phyloP scores from a whole-genome alignment of 306 rosid species.

The Fragaria vesca region DNA sequence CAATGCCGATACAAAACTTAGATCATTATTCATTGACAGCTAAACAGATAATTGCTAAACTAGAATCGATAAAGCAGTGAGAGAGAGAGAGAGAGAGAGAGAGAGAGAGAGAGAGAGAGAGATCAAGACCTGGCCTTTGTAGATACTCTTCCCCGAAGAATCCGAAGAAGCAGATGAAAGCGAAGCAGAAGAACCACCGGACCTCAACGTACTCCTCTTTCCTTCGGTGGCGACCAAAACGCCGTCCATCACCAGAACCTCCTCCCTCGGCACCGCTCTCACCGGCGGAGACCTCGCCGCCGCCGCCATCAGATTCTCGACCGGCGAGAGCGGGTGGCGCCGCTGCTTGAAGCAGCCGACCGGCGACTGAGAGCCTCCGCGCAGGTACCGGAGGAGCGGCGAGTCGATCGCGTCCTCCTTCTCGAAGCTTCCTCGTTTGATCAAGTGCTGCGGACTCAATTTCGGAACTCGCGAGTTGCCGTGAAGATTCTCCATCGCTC shows the following conservation, averaged over 20 bases:
- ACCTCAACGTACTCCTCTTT: slow-evolving; percentile 41
- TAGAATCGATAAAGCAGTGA: neutral
- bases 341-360: slow-evolving; percentile 22
- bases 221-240: slow-evolving; percentile 39
- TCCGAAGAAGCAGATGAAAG: slow-evolving; percentile 32
- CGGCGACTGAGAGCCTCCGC: slow-evolving; percentile 25
- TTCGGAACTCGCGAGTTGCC: neutral
- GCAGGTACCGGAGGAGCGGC: slow-evolving; percentile 43
- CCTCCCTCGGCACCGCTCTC: slow-evolving; percentile 51
- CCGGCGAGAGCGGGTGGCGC: slow-evolving; percentile 41
- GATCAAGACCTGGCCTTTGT: slow-evolving; percentile 56
- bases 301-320: slow-evolving; percentile 50
- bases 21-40: neutral
- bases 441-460: slow-evolving; percentile 24
- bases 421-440: slow-evolving; percentile 35
- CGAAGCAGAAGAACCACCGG: slow-evolving; percentile 22
- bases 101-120: neutral
- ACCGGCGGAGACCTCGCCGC: slow-evolving; percentile 35
- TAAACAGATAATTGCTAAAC: neutral
- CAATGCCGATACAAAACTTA: neutral
- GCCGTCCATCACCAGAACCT: slow-evolving; percentile 69
- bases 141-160: slow-evolving; percentile 30
- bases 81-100: no score
- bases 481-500: slow-evolving; percentile 7
- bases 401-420: slow-evolving; percentile 41